Conservation (phyloP, 805 yeast genomes). For the Cyberlindnera mrakii region DNA sequence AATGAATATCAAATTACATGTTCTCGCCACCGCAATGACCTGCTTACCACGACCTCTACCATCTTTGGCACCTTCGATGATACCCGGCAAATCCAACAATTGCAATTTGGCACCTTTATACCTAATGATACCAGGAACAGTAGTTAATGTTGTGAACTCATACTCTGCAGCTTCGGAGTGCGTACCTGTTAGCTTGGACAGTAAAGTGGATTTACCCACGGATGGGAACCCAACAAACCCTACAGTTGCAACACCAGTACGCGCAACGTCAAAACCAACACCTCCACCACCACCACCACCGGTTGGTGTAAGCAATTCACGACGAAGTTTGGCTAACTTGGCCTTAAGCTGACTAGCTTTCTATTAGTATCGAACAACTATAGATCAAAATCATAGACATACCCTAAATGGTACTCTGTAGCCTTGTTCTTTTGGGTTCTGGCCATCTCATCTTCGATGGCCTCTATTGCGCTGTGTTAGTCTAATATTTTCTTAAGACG, state of each 20-base stretch:
- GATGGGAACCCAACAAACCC: conserved; percentile 99
- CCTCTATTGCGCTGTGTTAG: conserved; percentile 21
- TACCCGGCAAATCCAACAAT: conserved; percentile 89
- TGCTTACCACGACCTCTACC: conserved; percentile 93
- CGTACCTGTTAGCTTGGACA: conserved; percentile 88
- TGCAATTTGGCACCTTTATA: conserved; percentile 97
- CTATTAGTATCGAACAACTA: neutral
- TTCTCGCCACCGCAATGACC: conserved; percentile 98
- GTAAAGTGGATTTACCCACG: conserved; percentile 76
- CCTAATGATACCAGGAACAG: conserved; percentile 94
- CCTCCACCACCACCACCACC: conserved; percentile 90
- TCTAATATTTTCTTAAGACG: conserved; percentile 1
- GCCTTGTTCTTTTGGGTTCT: conserved; percentile 96
- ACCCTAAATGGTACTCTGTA: conserved; percentile 86
- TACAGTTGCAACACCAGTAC: conserved; percentile 96
- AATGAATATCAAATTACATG: conserved; percentile 88
- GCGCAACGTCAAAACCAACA: conserved; percentile 95
- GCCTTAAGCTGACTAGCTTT: conserved; percentile 77
- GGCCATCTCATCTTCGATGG: conserved; percentile 97
- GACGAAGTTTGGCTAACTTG: conserved; percentile 87
- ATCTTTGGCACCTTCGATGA: conserved; percentile 86
- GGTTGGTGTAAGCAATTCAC: conserved; percentile 75
- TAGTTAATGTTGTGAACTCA: conserved; percentile 94
- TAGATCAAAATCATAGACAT: neutral
- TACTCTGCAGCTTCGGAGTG: conserved; percentile 97